Conservation (phyloP, 345 rosid genomes). For the Noccaea caerulescens region DNA sequence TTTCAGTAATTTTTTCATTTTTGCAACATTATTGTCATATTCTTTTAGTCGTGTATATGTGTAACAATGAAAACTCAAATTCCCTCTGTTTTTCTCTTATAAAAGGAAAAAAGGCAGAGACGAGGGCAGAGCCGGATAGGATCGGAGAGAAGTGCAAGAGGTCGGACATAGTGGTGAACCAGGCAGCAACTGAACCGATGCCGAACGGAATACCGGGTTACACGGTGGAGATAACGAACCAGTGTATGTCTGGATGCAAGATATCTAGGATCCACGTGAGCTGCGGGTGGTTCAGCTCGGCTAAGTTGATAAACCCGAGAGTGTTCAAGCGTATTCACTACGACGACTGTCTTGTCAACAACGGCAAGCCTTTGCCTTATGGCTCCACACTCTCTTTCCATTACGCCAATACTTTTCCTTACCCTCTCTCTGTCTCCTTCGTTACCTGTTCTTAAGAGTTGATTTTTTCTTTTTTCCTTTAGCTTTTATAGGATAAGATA, state of each 20-base stretch:
- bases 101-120: background rate
- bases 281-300: slow-evolving; percentile 97
- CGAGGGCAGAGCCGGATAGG: slow-evolving; percentile 51
- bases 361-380: slow-evolving; percentile 67
- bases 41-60: background rate
- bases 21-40: background rate
- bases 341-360: slow-evolving; percentile 86
- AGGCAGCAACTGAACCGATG: slow-evolving; percentile 67
- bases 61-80: background rate
- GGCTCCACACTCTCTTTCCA: slow-evolving; percentile 69
- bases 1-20: background rate
- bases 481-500: slow-evolving; percentile 17
- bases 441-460: slow-evolving; percentile 51
- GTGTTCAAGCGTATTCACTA: slow-evolving; percentile 77
- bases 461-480: background rate
- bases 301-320: slow-evolving; percentile 69
- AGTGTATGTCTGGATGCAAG: slow-evolving; percentile 68
- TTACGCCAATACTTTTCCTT: slow-evolving; percentile 76
- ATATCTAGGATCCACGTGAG: slow-evolving; percentile 68
- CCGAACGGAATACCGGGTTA: slow-evolving; percentile 81
- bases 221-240: slow-evolving; percentile 75
- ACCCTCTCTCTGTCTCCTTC: slow-evolving; percentile 72
- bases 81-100: no score
- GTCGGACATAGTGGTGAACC: slow-evolving; percentile 68
- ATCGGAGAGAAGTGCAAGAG: slow-evolving; percentile 65